A percentile compares a stretch with the other conserved stretches of the same genome.
Conservation (phyloP, 176 grass and related monocot genomes). For the Puya raimondii region DNA sequence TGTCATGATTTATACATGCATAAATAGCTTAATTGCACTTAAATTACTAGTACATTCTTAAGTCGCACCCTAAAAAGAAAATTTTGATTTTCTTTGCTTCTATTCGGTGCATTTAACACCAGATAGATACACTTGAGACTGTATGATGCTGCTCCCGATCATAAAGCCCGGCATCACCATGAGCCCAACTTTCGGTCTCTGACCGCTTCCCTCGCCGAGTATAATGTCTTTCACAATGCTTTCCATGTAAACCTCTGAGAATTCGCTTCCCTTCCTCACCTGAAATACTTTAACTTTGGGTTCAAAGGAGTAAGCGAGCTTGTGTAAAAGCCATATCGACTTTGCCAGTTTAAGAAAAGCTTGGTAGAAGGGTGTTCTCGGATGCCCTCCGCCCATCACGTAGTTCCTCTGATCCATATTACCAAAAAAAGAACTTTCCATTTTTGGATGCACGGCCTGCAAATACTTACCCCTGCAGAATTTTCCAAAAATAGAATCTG, state of each 20-base stretch:
- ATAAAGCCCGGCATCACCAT: constrained; percentile 97
- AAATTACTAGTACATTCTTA: no score
- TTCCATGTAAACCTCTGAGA: constrained; percentile 85
- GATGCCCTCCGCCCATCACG: constrained; percentile 79
- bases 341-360: constrained; percentile 83
- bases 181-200: constrained; percentile 66
- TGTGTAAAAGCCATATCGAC: constrained; percentile 83
- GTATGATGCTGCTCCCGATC: constrained; percentile 50
- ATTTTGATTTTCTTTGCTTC: not conserved
- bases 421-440: constrained; percentile 87
- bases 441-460: constrained; percentile 68
- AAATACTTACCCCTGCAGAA: constrained; percentile 83
- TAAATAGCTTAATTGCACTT: no score
- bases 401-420: constrained; percentile 90
- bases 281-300: constrained; percentile 69
- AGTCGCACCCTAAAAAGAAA: no score
- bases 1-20: no score
- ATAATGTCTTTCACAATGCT: constrained; percentile 64
- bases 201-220: constrained; percentile 27
- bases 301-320: constrained; percentile 60
- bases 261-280: constrained; percentile 52
- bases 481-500: constrained; percentile 77
- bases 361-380: constrained; percentile 89
- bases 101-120: constrained; percentile 55
- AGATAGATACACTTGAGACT: constrained; percentile 67